A percentile compares a stretch with the other conserved stretches of the same genome.
These are phyloP conservation scores for Leccinum boreale DNA, from an alignment of 768 basidiomycete species.

Conservation along the genomic window DNA sequence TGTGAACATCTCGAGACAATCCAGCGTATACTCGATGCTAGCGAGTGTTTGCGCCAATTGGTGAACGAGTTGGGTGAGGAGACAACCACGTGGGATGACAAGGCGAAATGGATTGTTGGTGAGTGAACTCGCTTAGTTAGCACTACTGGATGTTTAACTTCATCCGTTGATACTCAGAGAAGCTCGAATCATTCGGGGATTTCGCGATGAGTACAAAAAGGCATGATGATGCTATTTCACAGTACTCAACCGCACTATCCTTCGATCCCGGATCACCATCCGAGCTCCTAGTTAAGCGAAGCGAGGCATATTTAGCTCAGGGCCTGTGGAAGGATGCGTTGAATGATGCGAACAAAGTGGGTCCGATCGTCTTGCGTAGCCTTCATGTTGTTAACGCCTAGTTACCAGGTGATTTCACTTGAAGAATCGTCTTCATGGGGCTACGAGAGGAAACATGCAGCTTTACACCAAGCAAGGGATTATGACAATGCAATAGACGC, in stretches of 20 bases:
- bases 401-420: neutral
- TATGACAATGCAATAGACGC: neutral
- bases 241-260: neutral
- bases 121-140: no score
- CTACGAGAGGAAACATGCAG: conserved; percentile 1
- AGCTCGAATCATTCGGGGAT: neutral
- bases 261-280: neutral
- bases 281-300: neutral
- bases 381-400: neutral
- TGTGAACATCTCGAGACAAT: neutral
- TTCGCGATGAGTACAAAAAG: neutral
- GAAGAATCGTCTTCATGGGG: conserved; percentile 1
- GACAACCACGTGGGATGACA: neutral
- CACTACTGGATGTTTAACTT: neutral
- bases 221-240: neutral
- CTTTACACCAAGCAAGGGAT: neutral
- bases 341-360: neutral
- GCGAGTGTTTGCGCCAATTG: neutral
- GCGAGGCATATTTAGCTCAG: neutral
- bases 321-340: neutral
- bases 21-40: neutral
- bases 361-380: neutral
- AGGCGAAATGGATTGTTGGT: neutral
- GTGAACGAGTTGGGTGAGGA: neutral
- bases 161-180: neutral